Percentiles rank a stretch among this genome's conserved stretches.
These are phyloP conservation scores for Aspergillus transmontanensis DNA, from an alignment of 2,329 filamentous ascomycete species.

Conservation along the genomic window DNA sequence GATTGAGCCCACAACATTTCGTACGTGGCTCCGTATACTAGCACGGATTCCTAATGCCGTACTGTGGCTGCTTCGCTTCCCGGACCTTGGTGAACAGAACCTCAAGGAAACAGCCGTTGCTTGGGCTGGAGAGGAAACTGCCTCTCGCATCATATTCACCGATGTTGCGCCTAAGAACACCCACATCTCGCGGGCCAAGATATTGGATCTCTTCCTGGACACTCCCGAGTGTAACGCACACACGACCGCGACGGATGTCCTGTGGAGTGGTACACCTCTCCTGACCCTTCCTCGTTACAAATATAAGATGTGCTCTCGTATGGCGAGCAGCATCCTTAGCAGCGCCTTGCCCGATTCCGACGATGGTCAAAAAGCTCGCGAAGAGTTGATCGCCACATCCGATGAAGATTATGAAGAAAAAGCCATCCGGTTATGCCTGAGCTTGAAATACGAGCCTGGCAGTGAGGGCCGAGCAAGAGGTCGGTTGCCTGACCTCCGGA, in stretches of 20 bases:
- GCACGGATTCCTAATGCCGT: conserved; percentile 82
- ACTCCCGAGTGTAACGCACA: conserved; percentile 98
- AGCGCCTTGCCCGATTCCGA: conserved; percentile 77
- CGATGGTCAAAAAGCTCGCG: conserved; percentile 67
- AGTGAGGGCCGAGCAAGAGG: conserved; percentile 53
- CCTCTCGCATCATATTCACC: conserved; percentile 86
- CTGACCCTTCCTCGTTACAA: conserved; percentile 87
- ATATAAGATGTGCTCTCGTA: conserved; percentile 99
- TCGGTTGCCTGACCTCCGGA: conserved; percentile 75
- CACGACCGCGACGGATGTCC: conserved; percentile 91
- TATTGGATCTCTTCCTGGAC: conserved; percentile 94
- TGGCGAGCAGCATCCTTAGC: conserved; percentile 91
- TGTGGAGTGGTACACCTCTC: conserved; percentile 94
- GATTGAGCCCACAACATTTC: conserved; percentile 97
- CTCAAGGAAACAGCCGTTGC: conserved; percentile 74
- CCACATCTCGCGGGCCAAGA: conserved; percentile 86
- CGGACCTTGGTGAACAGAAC: conserved; percentile 86
- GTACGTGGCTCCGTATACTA: conserved; percentile 91
- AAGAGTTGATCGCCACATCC: conserved; percentile 73
- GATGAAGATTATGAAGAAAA: conserved; percentile 84
- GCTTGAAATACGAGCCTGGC: conserved; percentile 59
- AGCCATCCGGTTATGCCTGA: conserved; percentile 68
- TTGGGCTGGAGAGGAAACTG: conserved; percentile 86
- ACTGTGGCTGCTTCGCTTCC: conserved; percentile 95
- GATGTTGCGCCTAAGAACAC: conserved; percentile 94